Percentiles rank a stretch among this genome's conserved stretches.
Conservation (phyloP, 352 stramenopile species). For the Pythium coloratum region DNA sequence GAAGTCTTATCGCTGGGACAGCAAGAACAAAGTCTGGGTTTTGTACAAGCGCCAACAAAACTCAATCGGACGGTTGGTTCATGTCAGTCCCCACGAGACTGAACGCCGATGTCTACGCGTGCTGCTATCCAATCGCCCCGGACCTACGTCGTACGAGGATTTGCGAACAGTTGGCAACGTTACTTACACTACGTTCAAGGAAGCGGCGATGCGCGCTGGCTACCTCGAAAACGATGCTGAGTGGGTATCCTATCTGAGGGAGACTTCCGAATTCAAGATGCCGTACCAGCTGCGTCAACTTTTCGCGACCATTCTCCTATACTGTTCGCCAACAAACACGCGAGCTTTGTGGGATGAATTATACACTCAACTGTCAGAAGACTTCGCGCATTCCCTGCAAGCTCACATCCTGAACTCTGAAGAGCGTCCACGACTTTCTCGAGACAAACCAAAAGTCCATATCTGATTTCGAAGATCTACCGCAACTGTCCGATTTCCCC, state of each 20-base stretch:
- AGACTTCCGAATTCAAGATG: constrained; percentile 21
- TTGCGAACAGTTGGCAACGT: constrained; percentile 23
- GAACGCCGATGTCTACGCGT: constrained; percentile 32
- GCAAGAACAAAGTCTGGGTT: constrained; percentile 17
- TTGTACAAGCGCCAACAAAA: constrained; percentile 13
- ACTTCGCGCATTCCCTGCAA: too few relatives aligned
- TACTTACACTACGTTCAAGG: constrained; percentile 21
- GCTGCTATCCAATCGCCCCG: constrained; percentile 18
- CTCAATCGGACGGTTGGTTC: constrained; percentile 26
- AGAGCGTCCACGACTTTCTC: constrained; percentile 17
- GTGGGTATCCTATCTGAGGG: constrained; percentile 21
- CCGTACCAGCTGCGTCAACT: constrained; percentile 31
- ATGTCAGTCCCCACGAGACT: constrained; percentile 22
- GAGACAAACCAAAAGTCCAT: constrained; percentile 9
- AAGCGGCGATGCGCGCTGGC: constrained; percentile 14
- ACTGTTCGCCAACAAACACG: constrained; percentile 4
- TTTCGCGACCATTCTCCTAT: constrained; percentile 32
- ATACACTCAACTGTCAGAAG: constrained; percentile 14
- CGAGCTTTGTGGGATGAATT: constrained; percentile 25
- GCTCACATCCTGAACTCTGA: neutral
- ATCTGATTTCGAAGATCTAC: constrained; percentile 8
- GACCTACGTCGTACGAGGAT: constrained; percentile 30
- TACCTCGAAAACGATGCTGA: constrained; percentile 30
- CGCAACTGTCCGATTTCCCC: constrained; percentile 15
- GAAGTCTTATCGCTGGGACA: constrained; percentile 15